Base-by-base conservation (phyloP, 2,329 filamentous ascomycete genomes). In the Albophoma yamanashiensis region DNA sequence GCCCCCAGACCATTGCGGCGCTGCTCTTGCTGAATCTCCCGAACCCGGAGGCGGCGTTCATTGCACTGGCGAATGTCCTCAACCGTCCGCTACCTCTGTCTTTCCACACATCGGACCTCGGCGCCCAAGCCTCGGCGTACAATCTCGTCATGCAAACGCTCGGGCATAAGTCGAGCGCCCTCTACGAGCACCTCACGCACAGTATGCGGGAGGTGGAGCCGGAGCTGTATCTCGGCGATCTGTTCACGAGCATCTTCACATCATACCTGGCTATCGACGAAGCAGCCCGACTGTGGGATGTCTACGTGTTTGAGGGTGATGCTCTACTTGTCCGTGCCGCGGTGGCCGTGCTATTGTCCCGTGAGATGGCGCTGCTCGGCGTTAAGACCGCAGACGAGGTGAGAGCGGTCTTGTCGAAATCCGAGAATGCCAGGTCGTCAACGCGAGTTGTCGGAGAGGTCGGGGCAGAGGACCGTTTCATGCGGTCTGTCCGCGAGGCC, bases 251-350 rank as follows among this genome's bases (percentile, higher is more conserved):
- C 20, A 75, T 91, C 7, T 89, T 91, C 69, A 87, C 87, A 0
- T 73, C 74, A 20, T 77, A 82, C 45, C 74, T 91, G 4, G 81
- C 82, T 9, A 79, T 92, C 20, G 89, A 92, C 67, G 82, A 89
- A 65, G 88, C 85, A 4, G 83, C 85, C 1, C 78, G 91, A 2
- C 73, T 94, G 15, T 93, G 89, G 89, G 91, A 95, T 64, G 84
- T 93, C 0, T 91, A 90, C 65, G 85, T 89, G 3, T 91, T 95
- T 64, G 91, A 95, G 69, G 89, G 89, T 34, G 91, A 95, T 64
- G 78, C 82, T 1, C 78, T 89, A 1, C 76, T 92, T 0, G 82
- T 93, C 8, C 78, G 89, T 0, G 88, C 88, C 1, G 88, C 84
- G 0, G 86, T 92, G 0, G 90, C 87, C 0, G 76, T 89, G 22